A percentile compares a stretch with the other conserved stretches of the same genome.
These are phyloP conservation scores for Albatrellus ellisii DNA, from an alignment of 768 basidiomycete genomes.

Conservation along the genomic window DNA sequence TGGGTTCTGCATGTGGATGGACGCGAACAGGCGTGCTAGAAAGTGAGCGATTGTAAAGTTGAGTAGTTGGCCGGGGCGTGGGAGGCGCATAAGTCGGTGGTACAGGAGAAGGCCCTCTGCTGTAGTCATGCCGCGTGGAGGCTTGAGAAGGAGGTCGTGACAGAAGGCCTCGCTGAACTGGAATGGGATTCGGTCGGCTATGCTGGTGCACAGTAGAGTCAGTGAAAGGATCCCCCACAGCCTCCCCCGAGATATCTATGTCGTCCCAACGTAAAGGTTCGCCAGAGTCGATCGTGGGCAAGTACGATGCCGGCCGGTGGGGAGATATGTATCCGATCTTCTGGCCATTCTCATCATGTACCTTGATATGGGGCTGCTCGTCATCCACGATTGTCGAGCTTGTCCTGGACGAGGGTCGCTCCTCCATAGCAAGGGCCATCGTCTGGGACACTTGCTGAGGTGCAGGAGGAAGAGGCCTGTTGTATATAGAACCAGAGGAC, in stretches of 20 bases:
- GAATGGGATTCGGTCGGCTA: not conserved
- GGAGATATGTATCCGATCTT: not conserved
- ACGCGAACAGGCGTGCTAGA: constrained; percentile 8
- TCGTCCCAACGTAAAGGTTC: constrained; percentile 18
- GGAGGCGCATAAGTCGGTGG: not conserved
- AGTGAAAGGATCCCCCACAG: constrained; percentile 19
- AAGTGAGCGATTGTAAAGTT: not conserved
- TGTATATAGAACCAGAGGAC: not conserved
- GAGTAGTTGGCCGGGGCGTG: not conserved
- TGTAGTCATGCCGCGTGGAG: constrained; percentile 7
- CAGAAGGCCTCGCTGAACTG: constrained; percentile 2
- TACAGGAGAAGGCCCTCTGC: constrained; percentile 7
- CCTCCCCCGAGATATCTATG: constrained; percentile 1
- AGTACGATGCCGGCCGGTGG: constrained; percentile 2
- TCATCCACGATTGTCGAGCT: not conserved
- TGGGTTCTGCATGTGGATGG: constrained; percentile 5
- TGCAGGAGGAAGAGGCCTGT: not conserved
- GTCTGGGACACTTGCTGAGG: not conserved
- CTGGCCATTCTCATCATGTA: constrained; percentile 3
- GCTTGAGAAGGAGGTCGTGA: constrained; percentile 7
- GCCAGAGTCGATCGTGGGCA: constrained; percentile 22
- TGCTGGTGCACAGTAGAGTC: constrained; percentile 12
- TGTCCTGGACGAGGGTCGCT: not conserved
- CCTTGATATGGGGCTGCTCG: not conserved
- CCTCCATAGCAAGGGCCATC: not conserved